Evolutionary conservation across 208 protist genomes (phyloP), one percentile per base, ranked within the genome.

Genomic region (Kentomonas sorsogonicus): DNA sequence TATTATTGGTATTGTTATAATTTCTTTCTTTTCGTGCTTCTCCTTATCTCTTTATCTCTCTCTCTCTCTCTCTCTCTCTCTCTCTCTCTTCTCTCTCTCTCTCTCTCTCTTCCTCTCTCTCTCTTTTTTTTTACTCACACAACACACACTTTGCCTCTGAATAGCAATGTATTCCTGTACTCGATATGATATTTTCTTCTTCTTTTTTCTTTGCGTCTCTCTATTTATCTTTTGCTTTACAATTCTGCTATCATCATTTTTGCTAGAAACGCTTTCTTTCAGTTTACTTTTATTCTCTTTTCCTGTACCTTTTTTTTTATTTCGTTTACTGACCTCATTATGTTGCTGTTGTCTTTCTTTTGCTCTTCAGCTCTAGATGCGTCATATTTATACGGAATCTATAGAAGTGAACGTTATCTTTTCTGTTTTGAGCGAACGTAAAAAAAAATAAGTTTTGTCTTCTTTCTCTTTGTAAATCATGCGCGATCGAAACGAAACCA

Each of bases 51-150:
- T 16, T 38, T 13, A 25, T 41, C 13, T 26, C 20, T 4, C 30
- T 47, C 45, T 57, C 47, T 63, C 22, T 57, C 26, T 46, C 55
- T 54, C 22, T 63, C 40, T 36, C 26, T 44, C 27, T 43, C 18
- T 27, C 13, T 18, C 13, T 25, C 18, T 40, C 29, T 62, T 53
- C 53, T 62, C 9, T 1, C 27, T 31, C 1, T 53, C 22, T 11
- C 27, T 36, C n/a, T 30, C n/a, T n/a, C n/a, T n/a, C n/a, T n/a
- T n/a, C n/a, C 9, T 1, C 27, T 31, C 1, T 53, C 22, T 11
- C 27, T 36, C n/a, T 30, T 48, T 30, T 50, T 33, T 60, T 20
- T 27, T 34, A 51, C 44, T 22, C 25, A 59, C 20, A 26, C 44
- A 9, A 6, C 2, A 27, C n/a, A 47, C 38, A 29, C 9, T 52